Evolutionary conservation across 2,329 filamentous ascomycete species (phyloP), one percentile per base, ranked within the genome.

Genomic region (Chaetothyriales sp.): DNA sequence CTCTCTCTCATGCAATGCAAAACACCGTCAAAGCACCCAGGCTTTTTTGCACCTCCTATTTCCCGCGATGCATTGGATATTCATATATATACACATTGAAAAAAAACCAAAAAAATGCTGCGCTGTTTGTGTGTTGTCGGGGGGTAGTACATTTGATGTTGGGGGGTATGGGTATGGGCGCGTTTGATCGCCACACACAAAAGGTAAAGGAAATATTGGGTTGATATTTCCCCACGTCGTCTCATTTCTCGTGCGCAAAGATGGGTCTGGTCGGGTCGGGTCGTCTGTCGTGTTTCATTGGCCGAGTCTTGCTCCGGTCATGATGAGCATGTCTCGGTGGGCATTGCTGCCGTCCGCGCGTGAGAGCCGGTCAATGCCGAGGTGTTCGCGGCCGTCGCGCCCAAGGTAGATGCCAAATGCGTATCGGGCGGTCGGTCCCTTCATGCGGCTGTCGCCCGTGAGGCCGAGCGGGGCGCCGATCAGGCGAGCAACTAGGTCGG

Each of bases 401-500:
- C 78, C 79, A 2, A 72, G 64, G 55, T 75, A 77, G 18, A 77
- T 69, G 1, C 76, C 77, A 60, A 80, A 78, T 0, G 72, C 76
- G 57, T 78, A 82, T 48, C 66, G 66, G 10, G 28, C 26, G 1
- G 26, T 28, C 1, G 28, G 25, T 2, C 47, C 46, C 32, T 46
- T 52, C 46, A 47, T 45, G 28, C 44, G 20, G 46, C 44, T 19
- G 43, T 59, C 58, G 69, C 60, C 48, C 67, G 65, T 51, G 72
- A 67, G 5, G 67, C 67, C 44, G 64, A 63, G 49, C 22, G 53
- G 25, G 25, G 71, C 68, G 44, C 78, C 72, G 48, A 86, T 80
- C 2, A 95, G 69, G 43, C 84, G 73, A 0, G 76, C 79, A 19
- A 82, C 74, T 18, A 95, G 74, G 56, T 88, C 83, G 0, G 71